These are phyloP conservation scores for Fusarium camptoceras DNA, from an alignment of 2,329 filamentous ascomycete genomes.

Conservation along the genomic window DNA sequence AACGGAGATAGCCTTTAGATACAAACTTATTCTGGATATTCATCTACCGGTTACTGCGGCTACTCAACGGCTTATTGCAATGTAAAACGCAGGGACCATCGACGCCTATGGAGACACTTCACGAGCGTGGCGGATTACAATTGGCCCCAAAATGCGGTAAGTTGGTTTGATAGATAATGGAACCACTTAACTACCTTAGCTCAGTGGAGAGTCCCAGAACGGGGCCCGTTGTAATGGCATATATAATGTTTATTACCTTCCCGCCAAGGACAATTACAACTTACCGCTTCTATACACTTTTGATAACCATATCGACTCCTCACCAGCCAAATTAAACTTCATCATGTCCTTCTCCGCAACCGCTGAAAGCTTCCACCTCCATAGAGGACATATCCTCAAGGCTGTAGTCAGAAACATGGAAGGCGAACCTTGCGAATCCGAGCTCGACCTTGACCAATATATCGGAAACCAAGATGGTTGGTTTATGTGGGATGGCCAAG, in stretches of 20 bases:
- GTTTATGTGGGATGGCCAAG: background rate
- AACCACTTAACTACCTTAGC: background rate
- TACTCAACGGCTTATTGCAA: background rate
- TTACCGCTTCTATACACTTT: background rate
- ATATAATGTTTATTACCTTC: background rate
- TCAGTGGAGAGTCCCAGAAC: background rate
- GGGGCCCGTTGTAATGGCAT: background rate
- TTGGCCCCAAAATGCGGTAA: background rate
- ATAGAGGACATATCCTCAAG: background rate
- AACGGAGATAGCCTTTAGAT: background rate
- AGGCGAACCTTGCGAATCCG: background rate
- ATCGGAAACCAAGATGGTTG: background rate
- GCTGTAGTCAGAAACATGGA: background rate
- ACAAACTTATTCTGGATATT: background rate
- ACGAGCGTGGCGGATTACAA: background rate
- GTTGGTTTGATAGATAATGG: background rate
- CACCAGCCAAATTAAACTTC: fast-evolving
- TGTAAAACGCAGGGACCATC: background rate
- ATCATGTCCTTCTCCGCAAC: background rate
- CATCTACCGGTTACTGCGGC: background rate
- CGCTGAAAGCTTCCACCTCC: background rate
- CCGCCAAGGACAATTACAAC: background rate
- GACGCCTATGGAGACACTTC: background rate
- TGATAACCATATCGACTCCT: background rate
- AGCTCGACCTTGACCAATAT: background rate